A percentile compares a stretch with the other conserved stretches of the same genome.
These are phyloP conservation scores for Suhomyces tanzawaensis DNA, from an alignment of 805 yeast species.

Conservation along the genomic window DNA sequence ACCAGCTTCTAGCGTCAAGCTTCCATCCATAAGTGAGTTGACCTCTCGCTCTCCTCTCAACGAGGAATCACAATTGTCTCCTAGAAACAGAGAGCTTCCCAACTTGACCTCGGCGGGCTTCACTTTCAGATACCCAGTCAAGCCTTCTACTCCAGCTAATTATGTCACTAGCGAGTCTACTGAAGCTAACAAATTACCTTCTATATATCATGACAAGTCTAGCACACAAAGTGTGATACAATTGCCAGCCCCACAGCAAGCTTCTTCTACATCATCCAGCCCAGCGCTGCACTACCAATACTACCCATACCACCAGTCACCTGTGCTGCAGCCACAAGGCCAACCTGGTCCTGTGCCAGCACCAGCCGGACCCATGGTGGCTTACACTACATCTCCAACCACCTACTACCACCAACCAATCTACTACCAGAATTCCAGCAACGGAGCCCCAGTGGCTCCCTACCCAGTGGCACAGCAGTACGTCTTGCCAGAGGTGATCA, in stretches of 20 bases:
- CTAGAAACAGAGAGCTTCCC: constrained; percentile 7
- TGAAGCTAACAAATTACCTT: constrained; percentile 7
- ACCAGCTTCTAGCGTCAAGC: constrained; percentile 5
- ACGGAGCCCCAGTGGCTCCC: constrained; percentile 5
- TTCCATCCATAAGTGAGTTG: constrained; percentile 17
- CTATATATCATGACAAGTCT: constrained; percentile 3
- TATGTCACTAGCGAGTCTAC: constrained; percentile 8
- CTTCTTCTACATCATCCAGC: constrained; percentile 6
- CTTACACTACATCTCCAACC: constrained; percentile 8
- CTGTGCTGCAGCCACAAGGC: constrained; percentile 5
- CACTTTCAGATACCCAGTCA: constrained; percentile 5
- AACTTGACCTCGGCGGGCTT: constrained; percentile 3
- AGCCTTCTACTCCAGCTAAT: constrained; percentile 8
- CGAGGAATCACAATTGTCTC: constrained; percentile 8
- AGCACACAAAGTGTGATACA: background rate
- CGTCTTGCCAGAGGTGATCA: constrained; percentile 31
- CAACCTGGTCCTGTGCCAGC: background rate
- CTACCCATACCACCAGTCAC: constrained; percentile 9
- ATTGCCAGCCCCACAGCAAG: constrained; percentile 4
- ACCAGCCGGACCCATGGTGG: constrained; percentile 1
- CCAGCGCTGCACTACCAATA: constrained; percentile 13
- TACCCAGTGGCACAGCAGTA: constrained; percentile 12
- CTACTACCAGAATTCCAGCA: constrained; percentile 5
- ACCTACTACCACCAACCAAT: constrained; percentile 13
- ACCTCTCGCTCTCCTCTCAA: constrained; percentile 10